These are phyloP conservation scores for Musa troglodytarum DNA, from an alignment of 176 grass and related monocot species.

Conservation along the genomic window DNA sequence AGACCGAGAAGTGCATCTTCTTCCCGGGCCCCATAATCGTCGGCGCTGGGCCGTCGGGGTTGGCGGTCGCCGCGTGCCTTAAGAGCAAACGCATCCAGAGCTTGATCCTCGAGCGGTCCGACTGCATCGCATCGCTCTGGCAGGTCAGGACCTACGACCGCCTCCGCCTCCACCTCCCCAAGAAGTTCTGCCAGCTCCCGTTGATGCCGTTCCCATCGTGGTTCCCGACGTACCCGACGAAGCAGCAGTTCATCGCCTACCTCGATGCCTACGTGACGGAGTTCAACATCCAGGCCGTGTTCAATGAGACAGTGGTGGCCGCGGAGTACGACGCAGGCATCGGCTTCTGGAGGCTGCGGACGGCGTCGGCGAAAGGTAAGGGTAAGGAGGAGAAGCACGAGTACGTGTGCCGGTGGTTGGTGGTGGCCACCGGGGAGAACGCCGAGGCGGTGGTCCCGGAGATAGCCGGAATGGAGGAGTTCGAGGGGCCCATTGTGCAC, in stretches of 20 bases:
- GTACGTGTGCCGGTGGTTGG: conserved; percentile 59
- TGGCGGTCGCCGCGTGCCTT: conserved; percentile 55
- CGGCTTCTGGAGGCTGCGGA: conserved; percentile 45
- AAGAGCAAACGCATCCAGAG: conserved; percentile 36
- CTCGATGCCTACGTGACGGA: conserved; percentile 38
- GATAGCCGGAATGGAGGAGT: conserved; percentile 45
- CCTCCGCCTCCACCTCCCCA: conserved; percentile 71
- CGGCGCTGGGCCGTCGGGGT: conserved; percentile 59
- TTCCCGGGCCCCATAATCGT: conserved; percentile 48
- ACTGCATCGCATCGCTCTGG: conserved; percentile 73
- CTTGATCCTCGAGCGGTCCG: conserved; percentile 54
- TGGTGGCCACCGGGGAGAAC: conserved; percentile 87
- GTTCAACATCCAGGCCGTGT: conserved; percentile 42
- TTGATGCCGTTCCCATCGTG: conserved; percentile 43
- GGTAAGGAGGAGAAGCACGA: conserved; percentile 21
- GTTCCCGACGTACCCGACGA: conserved; percentile 55
- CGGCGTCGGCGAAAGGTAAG: background rate
- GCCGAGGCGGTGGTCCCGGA: conserved; percentile 58
- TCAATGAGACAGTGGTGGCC: conserved; percentile 39
- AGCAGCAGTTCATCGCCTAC: conserved; percentile 82
- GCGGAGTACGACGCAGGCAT: conserved; percentile 40
- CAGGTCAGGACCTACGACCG: conserved; percentile 65
- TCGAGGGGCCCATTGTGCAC: conserved; percentile 50
- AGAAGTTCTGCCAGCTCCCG: conserved; percentile 69
- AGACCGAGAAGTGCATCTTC: background rate